phyloP scores from a whole-genome alignment of 176 grass and related monocot species.

The Avena sativa region DNA sequence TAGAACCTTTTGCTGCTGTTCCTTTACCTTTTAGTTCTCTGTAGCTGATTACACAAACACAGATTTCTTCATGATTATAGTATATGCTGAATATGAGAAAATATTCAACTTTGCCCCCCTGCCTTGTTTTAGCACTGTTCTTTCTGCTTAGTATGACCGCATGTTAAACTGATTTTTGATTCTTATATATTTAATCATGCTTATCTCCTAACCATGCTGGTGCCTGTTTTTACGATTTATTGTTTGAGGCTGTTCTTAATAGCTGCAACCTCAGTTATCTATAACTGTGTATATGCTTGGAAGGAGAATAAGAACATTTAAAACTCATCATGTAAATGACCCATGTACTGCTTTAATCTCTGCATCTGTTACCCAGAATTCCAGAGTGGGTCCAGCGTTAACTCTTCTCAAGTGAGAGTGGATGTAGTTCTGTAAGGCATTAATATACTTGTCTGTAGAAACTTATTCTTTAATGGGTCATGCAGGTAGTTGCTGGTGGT shows the following conservation, averaged over 20 bases:
- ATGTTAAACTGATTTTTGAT: background rate
- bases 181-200: background rate
- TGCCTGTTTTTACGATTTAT: no score
- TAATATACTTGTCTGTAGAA: background rate
- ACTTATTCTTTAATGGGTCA: background rate
- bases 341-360: background rate
- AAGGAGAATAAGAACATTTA: background rate
- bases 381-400: background rate
- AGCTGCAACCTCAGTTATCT: no score
- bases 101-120: no score
- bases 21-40: background rate
- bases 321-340: background rate
- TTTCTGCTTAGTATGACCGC: background rate
- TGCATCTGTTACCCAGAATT: background rate
- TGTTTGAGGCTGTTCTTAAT: no score
- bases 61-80: background rate
- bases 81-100: background rate
- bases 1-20: constrained; percentile 32
- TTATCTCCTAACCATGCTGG: no score
- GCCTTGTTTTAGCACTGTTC: background rate
- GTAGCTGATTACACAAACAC: background rate
- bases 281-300: background rate
- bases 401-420: background rate
- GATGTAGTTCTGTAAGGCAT: constrained; percentile 2
- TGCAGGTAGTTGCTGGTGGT: constrained; percentile 92